Percentiles rank a stretch among this genome's conserved stretches.
Conservation (phyloP, 805 yeast species). For the Saccharomyces eubayanus region DNA sequence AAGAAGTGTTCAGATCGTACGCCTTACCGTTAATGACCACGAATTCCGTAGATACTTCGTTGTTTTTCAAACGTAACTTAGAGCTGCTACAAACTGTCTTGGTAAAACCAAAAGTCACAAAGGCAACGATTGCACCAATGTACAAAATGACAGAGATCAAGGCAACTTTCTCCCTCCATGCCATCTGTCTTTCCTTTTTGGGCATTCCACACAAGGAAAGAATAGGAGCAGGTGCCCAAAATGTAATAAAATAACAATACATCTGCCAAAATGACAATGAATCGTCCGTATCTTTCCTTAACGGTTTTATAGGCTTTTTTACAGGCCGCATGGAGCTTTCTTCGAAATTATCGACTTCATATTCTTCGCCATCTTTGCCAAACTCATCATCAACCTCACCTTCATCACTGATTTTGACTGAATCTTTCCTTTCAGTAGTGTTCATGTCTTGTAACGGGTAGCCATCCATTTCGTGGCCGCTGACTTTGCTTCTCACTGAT, state of each 20-base stretch:
- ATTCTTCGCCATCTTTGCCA: not conserved
- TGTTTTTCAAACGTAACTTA: conserved; percentile 45
- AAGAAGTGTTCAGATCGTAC: conserved; percentile 58
- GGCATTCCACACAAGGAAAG: conserved; percentile 61
- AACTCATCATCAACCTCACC: not conserved
- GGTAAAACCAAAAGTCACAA: conserved; percentile 83
- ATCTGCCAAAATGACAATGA: conserved; percentile 50
- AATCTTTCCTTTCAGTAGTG: not conserved
- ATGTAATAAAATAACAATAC: conserved; percentile 73
- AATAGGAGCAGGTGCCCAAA: conserved; percentile 80
- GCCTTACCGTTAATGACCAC: conserved; percentile 78
- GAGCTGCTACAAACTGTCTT: conserved; percentile 60
- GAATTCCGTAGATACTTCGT: conserved; percentile 50
- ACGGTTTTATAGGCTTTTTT: conserved; percentile 1
- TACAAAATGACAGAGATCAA: conserved; percentile 64
- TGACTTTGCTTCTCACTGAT: not conserved
- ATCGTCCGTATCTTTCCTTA: conserved; percentile 1
- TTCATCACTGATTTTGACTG: not conserved
- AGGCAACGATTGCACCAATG: conserved; percentile 74
- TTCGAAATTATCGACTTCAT: not conserved
- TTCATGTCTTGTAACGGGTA: not conserved
- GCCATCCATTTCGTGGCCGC: not conserved
- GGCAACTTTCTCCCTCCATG: conserved; percentile 96
- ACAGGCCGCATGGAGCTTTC: not conserved
- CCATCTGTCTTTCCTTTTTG: conserved; percentile 75